Conservation (phyloP, 257 asterid species). For the Mitragyna speciosa region DNA sequence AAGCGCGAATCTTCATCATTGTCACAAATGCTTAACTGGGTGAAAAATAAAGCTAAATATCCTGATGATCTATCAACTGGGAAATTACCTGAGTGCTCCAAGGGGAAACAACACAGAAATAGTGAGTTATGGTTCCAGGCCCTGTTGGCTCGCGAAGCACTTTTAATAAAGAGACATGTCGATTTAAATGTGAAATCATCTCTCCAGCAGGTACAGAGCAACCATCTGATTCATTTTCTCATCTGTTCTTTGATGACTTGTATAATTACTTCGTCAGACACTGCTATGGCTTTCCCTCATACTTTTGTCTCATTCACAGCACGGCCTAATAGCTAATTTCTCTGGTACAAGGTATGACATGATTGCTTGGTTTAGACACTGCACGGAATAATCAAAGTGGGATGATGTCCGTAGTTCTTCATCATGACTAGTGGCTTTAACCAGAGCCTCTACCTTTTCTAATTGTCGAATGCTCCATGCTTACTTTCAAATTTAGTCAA, state of each 20-base stretch:
- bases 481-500: neutral
- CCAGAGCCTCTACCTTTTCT: neutral
- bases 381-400: neutral
- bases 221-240: constrained; percentile 14
- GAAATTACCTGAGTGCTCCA: constrained; percentile 49
- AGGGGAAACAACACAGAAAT: constrained; percentile 51
- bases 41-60: constrained; percentile 46
- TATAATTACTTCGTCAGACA: too few species aligned
- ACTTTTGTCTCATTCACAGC: constrained; percentile 7
- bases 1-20: constrained; percentile 44
- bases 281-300: too few species aligned
- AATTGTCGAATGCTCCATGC: neutral
- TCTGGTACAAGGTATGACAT: neutral
- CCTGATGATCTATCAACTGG: constrained; percentile 48
- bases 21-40: constrained; percentile 59
- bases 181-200: constrained; percentile 36
- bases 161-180: constrained; percentile 38
- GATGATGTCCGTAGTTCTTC: neutral
- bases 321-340: constrained; percentile 4
- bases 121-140: constrained; percentile 52
- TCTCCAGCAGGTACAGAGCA: constrained; percentile 46
- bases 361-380: neutral
- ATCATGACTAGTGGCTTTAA: neutral
- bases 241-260: too few species aligned
- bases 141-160: constrained; percentile 49